phyloP scores from a whole-genome alignment of 176 grass and related monocot genomes.

The Calamus simplicifolius region DNA sequence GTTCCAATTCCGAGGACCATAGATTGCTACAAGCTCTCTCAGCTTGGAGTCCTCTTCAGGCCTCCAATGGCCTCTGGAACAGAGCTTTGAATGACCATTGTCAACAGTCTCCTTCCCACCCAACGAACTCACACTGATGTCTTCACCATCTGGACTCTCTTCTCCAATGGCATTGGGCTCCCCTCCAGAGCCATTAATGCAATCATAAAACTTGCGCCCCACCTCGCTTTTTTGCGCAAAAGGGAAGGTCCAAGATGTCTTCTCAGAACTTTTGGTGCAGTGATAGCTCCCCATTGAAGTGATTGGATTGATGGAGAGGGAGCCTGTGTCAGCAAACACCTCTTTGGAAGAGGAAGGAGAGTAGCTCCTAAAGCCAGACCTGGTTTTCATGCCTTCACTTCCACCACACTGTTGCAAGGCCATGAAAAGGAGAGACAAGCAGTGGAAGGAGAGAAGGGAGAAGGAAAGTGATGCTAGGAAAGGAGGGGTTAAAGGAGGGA shows the following conservation, averaged over 20 bases:
- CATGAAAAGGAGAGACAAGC: conserved; percentile 17
- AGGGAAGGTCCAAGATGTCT: neutral
- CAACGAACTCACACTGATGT: neutral
- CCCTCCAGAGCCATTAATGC: conserved; percentile 14
- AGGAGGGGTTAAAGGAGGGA: too few species aligned
- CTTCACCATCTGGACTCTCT: conserved; percentile 14
- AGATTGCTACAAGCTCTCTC: neutral
- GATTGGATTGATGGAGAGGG: conserved; percentile 23
- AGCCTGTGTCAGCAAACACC: conserved; percentile 20
- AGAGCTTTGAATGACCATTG: conserved; percentile 17
- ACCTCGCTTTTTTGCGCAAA: neutral
- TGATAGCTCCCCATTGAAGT: neutral
- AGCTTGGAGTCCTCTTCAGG: conserved; percentile 9
- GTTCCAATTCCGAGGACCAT: conserved; percentile 15
- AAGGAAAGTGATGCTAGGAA: neutral
- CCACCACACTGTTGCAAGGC: conserved; percentile 30
- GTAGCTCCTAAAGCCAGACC: conserved; percentile 20
- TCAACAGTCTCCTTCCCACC: conserved; percentile 38
- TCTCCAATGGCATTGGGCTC: conserved; percentile 35
- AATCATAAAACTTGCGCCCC: conserved; percentile 24
- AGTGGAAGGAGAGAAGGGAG: neutral
- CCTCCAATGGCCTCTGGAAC: conserved; percentile 12
- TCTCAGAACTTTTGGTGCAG: neutral
- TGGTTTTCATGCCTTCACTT: conserved; percentile 11
- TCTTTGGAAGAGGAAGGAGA: conserved; percentile 40